Base-by-base conservation (phyloP, 2,329 filamentous ascomycete genomes). In the Aureobasidium sp. region DNA sequence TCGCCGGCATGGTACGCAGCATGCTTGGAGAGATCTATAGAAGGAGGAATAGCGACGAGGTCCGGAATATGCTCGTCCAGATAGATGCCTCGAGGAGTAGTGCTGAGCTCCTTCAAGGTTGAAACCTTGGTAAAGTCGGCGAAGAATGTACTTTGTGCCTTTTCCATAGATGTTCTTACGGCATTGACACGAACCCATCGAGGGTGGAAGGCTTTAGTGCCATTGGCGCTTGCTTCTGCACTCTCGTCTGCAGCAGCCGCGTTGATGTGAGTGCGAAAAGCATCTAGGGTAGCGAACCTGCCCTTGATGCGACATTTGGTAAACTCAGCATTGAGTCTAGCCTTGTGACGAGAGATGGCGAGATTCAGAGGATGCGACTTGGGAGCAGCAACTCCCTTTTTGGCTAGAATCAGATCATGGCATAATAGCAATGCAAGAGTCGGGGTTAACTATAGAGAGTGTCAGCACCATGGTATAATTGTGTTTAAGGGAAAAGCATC, bases 101-200 rank as follows among this genome's bases (percentile, higher is more conserved):
- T 30, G 71, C 74, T 3, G 69, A 70, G 49, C 83, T 79, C 27
- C 91, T 80, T 21, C 3, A 96, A 75, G 0, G 77, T 78, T 0
- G 76, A 69, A 1, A 86, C 85, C 49, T 79, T 77, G 25, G 77
- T 74, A 67, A 87, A 93, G 0, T 77, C 79, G 0, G 80, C 74
- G 72, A 97, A 96, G 0, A 89, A 93, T 0, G 83, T 86, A 16
- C 79, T 76, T n/a, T 96, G 77, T 74, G 96, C 88, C 4, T 85
- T 81, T 21, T 87, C 80, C 5, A 96, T 72, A 0, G 81, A 87
- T 11, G 86, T 87, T 67, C 85, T 87, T 13, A 97, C 76, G 0
- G 86, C 85, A 71, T 97, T 99, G 64, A 97, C 80, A 2, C 94
- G 85, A 44, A 96, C 85, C 94, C 94, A 99, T 59, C 94, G 85